Conservation (phyloP, 768 basidiomycete genomes). For the Mycena galopus region DNA sequence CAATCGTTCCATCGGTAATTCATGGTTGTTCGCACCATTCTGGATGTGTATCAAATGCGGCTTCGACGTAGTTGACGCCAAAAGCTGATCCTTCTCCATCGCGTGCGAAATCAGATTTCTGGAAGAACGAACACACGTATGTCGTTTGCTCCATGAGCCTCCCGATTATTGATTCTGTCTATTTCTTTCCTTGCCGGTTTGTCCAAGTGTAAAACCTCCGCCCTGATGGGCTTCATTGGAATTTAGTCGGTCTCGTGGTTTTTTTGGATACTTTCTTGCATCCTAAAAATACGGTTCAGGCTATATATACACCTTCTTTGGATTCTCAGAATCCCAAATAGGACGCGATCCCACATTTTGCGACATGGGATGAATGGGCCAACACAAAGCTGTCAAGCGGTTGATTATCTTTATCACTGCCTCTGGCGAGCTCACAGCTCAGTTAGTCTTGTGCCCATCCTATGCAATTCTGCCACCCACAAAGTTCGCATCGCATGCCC, state of each 20-base stretch:
- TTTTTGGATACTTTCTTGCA: no score
- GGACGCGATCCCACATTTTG: neutral
- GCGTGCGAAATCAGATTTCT: neutral
- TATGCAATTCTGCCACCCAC: neutral
- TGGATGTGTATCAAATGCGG: neutral
- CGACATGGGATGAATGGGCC: neutral
- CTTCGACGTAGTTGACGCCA: neutral
- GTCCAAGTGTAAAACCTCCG: neutral
- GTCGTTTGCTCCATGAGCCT: neutral
- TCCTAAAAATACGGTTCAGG: neutral
- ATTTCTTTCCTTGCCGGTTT: neutral
- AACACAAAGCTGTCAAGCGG: no score
- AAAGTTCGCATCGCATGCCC: no score
- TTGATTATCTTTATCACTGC: neutral
- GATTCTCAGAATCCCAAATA: neutral
- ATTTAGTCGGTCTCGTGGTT: no score
- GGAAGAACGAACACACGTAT: neutral
- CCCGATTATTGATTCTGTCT: neutral
- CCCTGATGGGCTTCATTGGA: no score
- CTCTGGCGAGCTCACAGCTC: neutral
- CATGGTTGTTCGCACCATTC: neutral
- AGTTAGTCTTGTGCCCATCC: neutral
- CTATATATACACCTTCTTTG: neutral
- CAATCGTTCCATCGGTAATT: neutral
- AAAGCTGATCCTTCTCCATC: neutral